Evolutionary conservation across 2,329 filamentous ascomycete species (phyloP).

Genomic region (Periglandula ipomoeae): DNA sequence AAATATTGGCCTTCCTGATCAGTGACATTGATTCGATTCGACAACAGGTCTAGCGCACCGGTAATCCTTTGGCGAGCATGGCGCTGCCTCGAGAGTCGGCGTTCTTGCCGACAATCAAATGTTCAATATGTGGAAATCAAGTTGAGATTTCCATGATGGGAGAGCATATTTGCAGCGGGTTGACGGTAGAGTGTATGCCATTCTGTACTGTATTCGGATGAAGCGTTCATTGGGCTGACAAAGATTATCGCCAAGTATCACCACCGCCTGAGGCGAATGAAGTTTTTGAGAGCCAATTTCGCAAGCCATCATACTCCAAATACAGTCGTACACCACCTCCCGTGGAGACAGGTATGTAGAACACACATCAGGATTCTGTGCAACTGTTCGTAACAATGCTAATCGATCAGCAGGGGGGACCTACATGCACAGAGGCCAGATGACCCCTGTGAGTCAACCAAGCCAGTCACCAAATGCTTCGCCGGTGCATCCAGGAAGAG

Average conservation of each 20-base stretch:
- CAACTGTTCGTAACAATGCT: background rate
- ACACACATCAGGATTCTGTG: constrained; percentile 20
- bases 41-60: background rate
- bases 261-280: constrained; percentile 27
- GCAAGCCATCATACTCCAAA: constrained; percentile 23
- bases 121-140: constrained; percentile 66
- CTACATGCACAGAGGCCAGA: constrained; percentile 45
- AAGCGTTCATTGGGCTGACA: too few species aligned
- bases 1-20: background rate
- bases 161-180: constrained; percentile 62
- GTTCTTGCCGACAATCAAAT: constrained; percentile 79
- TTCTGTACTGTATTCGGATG: too few species aligned
- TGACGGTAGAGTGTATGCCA: constrained; percentile 42
- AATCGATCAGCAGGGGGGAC: constrained; percentile 2
- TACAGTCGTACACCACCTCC: constrained; percentile 33
- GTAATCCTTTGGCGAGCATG: constrained; percentile 23
- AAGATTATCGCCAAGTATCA: constrained; percentile 20
- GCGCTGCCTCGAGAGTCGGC: constrained; percentile 50
- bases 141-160: constrained; percentile 82
- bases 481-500: constrained; percentile 46
- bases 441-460: constrained; percentile 55
- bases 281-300: constrained; percentile 16
- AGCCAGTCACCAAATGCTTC: constrained; percentile 53
- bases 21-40: background rate
- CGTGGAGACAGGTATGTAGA: constrained; percentile 44